phyloP scores from a whole-genome alignment of 177 flowering plant genomes.

The Vitis hybrid region DNA sequence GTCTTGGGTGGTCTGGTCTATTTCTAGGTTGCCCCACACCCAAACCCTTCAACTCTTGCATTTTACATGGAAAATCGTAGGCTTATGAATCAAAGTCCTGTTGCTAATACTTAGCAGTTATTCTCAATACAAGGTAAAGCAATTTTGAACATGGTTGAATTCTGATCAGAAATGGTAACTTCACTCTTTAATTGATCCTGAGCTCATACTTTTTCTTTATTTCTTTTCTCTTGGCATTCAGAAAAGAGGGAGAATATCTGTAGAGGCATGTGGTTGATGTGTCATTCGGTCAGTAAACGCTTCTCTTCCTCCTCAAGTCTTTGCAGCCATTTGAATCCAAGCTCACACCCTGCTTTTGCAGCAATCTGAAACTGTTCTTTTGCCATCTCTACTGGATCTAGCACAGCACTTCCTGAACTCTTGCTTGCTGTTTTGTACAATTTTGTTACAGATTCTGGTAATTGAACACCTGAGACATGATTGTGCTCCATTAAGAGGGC shows the following conservation, averaged over 20 bases:
- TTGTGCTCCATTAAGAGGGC: background rate
- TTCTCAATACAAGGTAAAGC: background rate
- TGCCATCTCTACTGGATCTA: constrained; percentile 58
- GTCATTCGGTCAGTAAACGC: constrained; percentile 19
- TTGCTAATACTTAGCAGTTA: too few relatives aligned
- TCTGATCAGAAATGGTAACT: background rate
- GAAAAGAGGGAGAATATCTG: background rate
- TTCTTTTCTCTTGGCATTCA: background rate
- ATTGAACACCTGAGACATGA: constrained; percentile 55
- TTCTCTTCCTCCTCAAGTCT: constrained; percentile 62
- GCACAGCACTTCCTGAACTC: constrained; percentile 12
- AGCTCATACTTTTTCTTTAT: background rate
- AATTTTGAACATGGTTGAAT: background rate
- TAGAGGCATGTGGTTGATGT: background rate
- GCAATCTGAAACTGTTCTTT: constrained; percentile 73
- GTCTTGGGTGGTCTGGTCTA: too few relatives aligned
- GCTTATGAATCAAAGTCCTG: too few relatives aligned
- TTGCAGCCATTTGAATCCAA: constrained; percentile 81
- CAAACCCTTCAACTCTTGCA: too few relatives aligned
- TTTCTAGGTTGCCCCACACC: too few relatives aligned
- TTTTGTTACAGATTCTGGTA: constrained; percentile 69
- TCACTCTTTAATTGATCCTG: too few relatives aligned
- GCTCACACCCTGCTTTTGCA: constrained; percentile 80
- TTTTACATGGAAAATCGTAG: too few relatives aligned
- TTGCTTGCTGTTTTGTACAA: constrained; percentile 29